These are phyloP conservation scores for Tephrocybe sp. DNA, from an alignment of 768 basidiomycete species.

Conservation along the genomic window DNA sequence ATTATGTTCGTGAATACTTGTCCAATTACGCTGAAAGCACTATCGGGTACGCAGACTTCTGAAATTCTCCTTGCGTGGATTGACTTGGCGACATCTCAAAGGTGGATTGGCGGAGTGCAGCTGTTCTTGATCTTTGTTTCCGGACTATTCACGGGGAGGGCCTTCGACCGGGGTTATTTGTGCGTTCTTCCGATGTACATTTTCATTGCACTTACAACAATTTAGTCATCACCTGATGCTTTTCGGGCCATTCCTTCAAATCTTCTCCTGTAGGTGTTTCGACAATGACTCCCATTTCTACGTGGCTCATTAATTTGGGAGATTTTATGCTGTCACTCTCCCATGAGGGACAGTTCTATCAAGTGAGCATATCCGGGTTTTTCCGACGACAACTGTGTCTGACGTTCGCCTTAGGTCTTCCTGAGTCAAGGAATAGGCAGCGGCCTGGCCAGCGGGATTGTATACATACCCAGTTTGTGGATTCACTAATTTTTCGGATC, in stretches of 20 bases:
- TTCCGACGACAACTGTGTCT: not conserved
- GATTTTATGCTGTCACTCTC: constrained; percentile 30
- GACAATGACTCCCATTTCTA: not conserved
- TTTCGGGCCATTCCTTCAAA: constrained; percentile 7
- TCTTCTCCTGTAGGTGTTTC: constrained; percentile 12
- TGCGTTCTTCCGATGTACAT: constrained; percentile 2
- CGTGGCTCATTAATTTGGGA: not conserved
- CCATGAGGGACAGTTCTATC: constrained; percentile 34
- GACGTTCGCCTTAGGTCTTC: constrained; percentile 27
- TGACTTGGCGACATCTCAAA: no score
- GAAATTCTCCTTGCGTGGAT: no score
- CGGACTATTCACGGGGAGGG: constrained; percentile 21
- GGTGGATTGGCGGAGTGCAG: constrained; percentile 54
- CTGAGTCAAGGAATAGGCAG: constrained; percentile 43
- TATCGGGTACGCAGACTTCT: no score
- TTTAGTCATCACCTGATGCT: constrained; percentile 17
- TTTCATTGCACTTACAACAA: not conserved
- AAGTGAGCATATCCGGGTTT: not conserved
- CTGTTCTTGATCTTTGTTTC: constrained; percentile 30
- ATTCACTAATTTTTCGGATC: not conserved
- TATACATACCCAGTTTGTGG: constrained; percentile 37
- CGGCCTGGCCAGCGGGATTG: constrained; percentile 46
- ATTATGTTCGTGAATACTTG: no score
- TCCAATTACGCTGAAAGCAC: no score
- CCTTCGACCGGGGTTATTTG: constrained; percentile 28